These are phyloP conservation scores for Skeletonema menzelii DNA, from an alignment of 108 stramenopile genomes.

Conservation along the genomic window DNA sequence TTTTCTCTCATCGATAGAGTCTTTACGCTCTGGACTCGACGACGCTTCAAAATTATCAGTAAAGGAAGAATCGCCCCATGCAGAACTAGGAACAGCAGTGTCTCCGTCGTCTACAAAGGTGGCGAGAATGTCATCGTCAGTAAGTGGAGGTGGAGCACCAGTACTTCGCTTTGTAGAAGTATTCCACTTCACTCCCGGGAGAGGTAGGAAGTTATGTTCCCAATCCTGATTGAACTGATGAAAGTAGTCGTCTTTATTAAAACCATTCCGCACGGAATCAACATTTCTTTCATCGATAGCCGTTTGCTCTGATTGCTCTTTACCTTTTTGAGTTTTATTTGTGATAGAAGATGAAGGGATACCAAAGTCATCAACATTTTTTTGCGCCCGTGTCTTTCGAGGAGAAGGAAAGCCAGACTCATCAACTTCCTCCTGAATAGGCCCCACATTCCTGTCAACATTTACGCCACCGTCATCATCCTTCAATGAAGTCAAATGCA, in stretches of 20 bases:
- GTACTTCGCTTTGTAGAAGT: neutral
- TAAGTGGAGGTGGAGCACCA: neutral
- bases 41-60: neutral
- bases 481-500: neutral
- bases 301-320: neutral
- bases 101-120: neutral
- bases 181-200: neutral
- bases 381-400: neutral
- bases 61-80: neutral
- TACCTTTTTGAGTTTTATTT: neutral
- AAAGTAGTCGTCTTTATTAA: constrained; percentile 14
- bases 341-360: neutral
- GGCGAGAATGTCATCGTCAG: neutral
- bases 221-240: neutral
- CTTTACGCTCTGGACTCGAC: neutral
- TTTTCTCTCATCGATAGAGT: neutral
- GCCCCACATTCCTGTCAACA: neutral
- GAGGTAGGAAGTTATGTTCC: neutral
- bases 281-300: neutral
- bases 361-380: neutral
- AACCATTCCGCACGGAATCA: neutral
- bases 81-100: neutral
- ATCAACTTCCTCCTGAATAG: neutral
- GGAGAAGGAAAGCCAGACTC: constrained; percentile 1
- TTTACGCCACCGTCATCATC: neutral